These are phyloP conservation scores for Glarea lozoyensis DNA, from an alignment of 495 filamentous ascomycete species.

Conservation along the genomic window DNA sequence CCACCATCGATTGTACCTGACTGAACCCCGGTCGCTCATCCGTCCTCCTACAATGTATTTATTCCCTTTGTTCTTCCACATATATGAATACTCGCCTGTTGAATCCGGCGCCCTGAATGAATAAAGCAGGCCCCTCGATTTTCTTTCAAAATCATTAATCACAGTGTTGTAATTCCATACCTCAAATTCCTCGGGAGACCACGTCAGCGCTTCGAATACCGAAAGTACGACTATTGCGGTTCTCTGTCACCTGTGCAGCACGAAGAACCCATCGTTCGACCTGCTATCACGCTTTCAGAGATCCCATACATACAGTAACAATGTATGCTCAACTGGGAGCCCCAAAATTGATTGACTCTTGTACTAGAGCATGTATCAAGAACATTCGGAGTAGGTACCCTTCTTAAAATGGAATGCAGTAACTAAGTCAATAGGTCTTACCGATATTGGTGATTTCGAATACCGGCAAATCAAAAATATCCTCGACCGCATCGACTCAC, in stretches of 20 bases:
- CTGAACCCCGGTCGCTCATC: no score
- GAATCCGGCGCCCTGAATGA: no score
- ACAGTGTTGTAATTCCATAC: no score
- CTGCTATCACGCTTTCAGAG: neutral
- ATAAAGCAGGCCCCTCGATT: no score
- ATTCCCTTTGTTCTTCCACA: no score
- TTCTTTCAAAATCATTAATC: no score
- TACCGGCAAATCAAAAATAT: constrained; percentile 52
- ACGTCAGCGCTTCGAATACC: neutral
- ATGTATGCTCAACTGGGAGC: constrained; percentile 2
- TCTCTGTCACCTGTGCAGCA: neutral
- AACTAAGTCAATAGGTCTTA: constrained; percentile 8
- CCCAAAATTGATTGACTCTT: constrained; percentile 8
- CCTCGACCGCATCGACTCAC: constrained; percentile 53
- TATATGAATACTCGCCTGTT: no score
- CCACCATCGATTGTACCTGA: no score
- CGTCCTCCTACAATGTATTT: no score
- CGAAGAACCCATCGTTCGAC: no score
- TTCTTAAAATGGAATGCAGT: no score
- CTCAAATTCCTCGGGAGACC: neutral
- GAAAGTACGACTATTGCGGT: neutral
- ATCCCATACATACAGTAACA: neutral
- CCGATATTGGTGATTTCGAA: constrained; percentile 43
- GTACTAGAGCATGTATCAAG: constrained; percentile 19
- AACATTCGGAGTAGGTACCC: constrained; percentile 21